Conservation (phyloP, 2,329 filamentous ascomycete species). For the Alternaria ventricosa region DNA sequence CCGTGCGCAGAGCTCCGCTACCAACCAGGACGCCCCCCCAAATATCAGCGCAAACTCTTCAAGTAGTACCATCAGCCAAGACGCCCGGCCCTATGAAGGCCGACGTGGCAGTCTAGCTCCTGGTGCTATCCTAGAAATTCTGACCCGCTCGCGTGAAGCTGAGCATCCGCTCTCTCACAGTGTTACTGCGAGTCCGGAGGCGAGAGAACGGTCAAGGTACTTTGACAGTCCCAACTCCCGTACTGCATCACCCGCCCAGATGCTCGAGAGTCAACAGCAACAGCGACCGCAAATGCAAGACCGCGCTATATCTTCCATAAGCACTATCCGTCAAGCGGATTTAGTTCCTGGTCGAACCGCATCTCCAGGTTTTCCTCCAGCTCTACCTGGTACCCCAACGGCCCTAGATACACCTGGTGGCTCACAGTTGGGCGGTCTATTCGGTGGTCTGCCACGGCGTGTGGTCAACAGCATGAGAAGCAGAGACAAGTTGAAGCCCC, state of each 20-base stretch:
- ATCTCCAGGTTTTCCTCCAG: slow-evolving; percentile 52
- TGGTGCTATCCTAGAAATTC: slow-evolving; percentile 63
- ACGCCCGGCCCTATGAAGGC: slow-evolving; percentile 58
- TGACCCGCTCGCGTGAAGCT: slow-evolving; percentile 58
- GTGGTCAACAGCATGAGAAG: slow-evolving; percentile 55
- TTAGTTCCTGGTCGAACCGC: slow-evolving; percentile 34
- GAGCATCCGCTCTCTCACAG: slow-evolving; percentile 81
- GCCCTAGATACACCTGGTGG: slow-evolving; percentile 52
- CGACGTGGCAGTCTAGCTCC: slow-evolving; percentile 64
- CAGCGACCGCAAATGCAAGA: slow-evolving; percentile 43
- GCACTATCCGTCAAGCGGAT: slow-evolving; percentile 55
- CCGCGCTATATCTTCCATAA: slow-evolving; percentile 53
- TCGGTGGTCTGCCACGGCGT: slow-evolving; percentile 55
- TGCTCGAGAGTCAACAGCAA: slow-evolving; percentile 26
- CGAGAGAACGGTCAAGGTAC: slow-evolving; percentile 44
- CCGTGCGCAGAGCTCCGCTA: slow-evolving; percentile 62
- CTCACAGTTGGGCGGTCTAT: slow-evolving; percentile 52
- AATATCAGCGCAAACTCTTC: slow-evolving; percentile 61
- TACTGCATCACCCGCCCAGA: slow-evolving; percentile 49
- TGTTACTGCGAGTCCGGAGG: slow-evolving; percentile 71
- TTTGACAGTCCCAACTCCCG: slow-evolving; percentile 48
- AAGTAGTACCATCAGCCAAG: slow-evolving; percentile 62
- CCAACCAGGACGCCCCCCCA: slow-evolving; percentile 61
- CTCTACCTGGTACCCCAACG: slow-evolving; percentile 53
- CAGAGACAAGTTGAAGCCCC: slow-evolving; percentile 51